phyloP scores from a whole-genome alignment of 2,329 filamentous ascomycete genomes.

The Aspergillus pseudonomiae region DNA sequence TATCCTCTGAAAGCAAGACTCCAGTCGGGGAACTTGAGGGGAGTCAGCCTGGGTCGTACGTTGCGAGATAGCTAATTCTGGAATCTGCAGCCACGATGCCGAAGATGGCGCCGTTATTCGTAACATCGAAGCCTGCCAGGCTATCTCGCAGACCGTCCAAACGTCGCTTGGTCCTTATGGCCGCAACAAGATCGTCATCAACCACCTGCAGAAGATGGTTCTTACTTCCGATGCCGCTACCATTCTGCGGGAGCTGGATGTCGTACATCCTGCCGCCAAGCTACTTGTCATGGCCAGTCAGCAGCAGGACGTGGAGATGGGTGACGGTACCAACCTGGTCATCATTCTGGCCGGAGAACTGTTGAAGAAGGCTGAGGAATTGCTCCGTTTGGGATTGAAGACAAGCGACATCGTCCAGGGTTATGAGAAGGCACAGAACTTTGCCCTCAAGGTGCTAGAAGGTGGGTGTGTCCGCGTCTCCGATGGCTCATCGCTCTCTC shows the following conservation, averaged over 20 bases:
- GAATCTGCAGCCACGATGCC: conserved; percentile 77
- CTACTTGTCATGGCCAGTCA: conserved; percentile 97
- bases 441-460: conserved; percentile 82
- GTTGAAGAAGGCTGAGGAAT: conserved; percentile 93
- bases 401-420: conserved; percentile 96
- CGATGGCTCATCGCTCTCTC: conserved; percentile 1
- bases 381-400: conserved; percentile 95
- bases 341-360: conserved; percentile 95
- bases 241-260: conserved; percentile 94
- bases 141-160: conserved; percentile 93
- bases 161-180: conserved; percentile 96
- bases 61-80: conserved; percentile 14
- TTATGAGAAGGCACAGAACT: conserved; percentile 91
- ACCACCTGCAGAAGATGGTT: conserved; percentile 99
- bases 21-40: not conserved
- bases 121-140: conserved; percentile 97
- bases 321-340: conserved; percentile 95
- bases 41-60: not conserved
- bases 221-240: conserved; percentile 97
- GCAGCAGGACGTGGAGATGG: conserved; percentile 99
- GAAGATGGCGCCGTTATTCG: conserved; percentile 98
- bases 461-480: conserved; percentile 46
- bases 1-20: not conserved
- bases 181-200: conserved; percentile 99
- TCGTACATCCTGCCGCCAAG: conserved; percentile 97